Conservation (phyloP, 345 rosid species). For the Combretum micranthum region DNA sequence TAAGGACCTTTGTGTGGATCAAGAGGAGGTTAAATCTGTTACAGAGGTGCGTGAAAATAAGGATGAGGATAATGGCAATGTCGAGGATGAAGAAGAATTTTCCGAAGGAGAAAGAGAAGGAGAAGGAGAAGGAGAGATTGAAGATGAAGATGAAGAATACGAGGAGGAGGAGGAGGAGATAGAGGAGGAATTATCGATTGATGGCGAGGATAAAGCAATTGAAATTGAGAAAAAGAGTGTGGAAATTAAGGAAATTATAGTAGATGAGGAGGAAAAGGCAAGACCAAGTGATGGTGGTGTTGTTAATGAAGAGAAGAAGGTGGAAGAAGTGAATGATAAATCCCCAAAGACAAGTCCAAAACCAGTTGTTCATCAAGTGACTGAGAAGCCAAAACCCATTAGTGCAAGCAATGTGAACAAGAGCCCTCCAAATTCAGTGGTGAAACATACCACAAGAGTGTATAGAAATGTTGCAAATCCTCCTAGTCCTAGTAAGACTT, state of each 20-base stretch:
- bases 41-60: slow-evolving; percentile 6
- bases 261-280: slow-evolving; percentile 22
- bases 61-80: slow-evolving; percentile 11
- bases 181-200: slow-evolving; percentile 41
- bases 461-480: slow-evolving; percentile 30
- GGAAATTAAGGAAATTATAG: slow-evolving; percentile 6
- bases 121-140: slow-evolving; percentile 17
- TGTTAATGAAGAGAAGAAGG: not conserved
- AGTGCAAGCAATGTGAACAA: slow-evolving; percentile 30
- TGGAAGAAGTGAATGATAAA: too few species aligned
- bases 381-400: slow-evolving; percentile 14
- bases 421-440: slow-evolving; percentile 36
- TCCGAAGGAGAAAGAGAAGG: slow-evolving; percentile 24
- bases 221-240: slow-evolving; percentile 49
- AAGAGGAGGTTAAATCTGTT: slow-evolving; percentile 36
- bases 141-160: slow-evolving; percentile 14
- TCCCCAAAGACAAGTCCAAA: not conserved
- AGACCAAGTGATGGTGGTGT: slow-evolving; percentile 10
- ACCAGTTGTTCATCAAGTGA: too few species aligned
- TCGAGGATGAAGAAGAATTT: slow-evolving; percentile 24
- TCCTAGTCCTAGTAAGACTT: slow-evolving; percentile 19
- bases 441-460: slow-evolving; percentile 27
- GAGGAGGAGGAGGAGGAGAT: slow-evolving; percentile 24
- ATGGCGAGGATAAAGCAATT: slow-evolving; percentile 28
- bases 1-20: slow-evolving; percentile 42